Percentiles rank a stretch among this genome's conserved stretches.
phyloP scores from a whole-genome alignment of 192 early-diverging fungal genomes.

The Backusella australiensis region DNA sequence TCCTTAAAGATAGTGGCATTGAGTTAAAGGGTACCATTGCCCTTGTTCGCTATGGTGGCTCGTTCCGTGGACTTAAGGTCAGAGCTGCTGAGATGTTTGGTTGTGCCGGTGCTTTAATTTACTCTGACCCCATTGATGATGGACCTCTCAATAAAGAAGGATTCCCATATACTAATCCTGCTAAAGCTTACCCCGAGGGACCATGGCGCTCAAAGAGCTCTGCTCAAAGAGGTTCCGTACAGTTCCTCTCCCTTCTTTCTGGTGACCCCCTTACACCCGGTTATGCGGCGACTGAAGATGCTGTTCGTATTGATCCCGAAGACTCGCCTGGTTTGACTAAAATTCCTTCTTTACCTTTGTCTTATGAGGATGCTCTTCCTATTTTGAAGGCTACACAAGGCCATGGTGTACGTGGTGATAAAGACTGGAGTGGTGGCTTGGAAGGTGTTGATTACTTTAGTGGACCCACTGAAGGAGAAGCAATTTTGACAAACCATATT shows the following conservation, averaged over 20 bases:
- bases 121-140: conserved; percentile 66
- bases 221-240: conserved; percentile 60
- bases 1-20: conserved; percentile 43
- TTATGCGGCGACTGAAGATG: conserved; percentile 49
- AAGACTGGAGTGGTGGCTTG: conserved; percentile 56
- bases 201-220: conserved; percentile 54
- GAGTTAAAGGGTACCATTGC: conserved; percentile 49
- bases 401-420: conserved; percentile 32
- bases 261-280: conserved; percentile 69
- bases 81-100: conserved; percentile 54
- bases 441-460: conserved; percentile 54
- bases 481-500: conserved; percentile 52
- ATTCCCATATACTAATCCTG: conserved; percentile 6
- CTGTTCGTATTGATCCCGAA: conserved; percentile 47
- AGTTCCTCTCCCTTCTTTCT: conserved; percentile 43
- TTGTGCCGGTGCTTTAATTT: conserved; percentile 56
- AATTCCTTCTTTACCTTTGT: conserved; percentile 68
- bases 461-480: conserved; percentile 52
- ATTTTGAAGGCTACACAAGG: conserved; percentile 53
- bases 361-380: conserved; percentile 60
- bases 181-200: conserved; percentile 33
- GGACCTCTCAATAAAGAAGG: conserved; percentile 41
- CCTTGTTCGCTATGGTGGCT: conserved; percentile 57
- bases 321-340: conserved; percentile 37
- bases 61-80: conserved; percentile 60